Base-by-base conservation (phyloP, 1,139 yeast species). In the Kurtzmaniella quercitrusa region DNA sequence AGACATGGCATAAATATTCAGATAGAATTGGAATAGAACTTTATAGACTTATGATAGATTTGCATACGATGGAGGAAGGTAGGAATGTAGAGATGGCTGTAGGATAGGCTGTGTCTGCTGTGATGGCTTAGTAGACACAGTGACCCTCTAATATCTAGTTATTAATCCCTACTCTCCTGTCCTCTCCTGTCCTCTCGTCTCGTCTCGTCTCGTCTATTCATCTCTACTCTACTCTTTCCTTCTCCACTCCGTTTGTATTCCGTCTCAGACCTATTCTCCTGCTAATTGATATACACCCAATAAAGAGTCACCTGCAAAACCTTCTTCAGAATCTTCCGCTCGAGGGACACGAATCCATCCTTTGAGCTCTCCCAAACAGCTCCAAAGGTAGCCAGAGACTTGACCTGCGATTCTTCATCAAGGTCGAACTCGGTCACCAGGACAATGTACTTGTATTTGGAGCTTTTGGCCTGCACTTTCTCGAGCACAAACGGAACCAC, bases 331-430 rank as follows among this genome's bases (percentile, higher is more conserved):
- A 23, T n/a, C n/a, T n/a, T n/a, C 45, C 52, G 2, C 37, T 56
- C 54, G 14, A 67, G 43, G 5, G 57, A 57, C 8, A 65, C 50
- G 44, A 61, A 67, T 1, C 77, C 77, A 50, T 71, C 77, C 43
- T 56, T 66, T 8, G 56, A 58, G 5, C 55, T 43, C 41, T 71
- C 75, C 77, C 77, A 72, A 2, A 62, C 60, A 1, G 74, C 70
- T 8, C 66, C 70, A 45, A 68, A 60, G 21, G 57, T 57, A 2
- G 71, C 51, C 44, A 38, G 14, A 68, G 50, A 14, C 47, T 48
- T 39, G 63, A 46, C 25, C 61, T 57, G 3, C 53, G 44, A 33
- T 53, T 48, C 40, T 24, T 52, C 53, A 6, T 47, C 49, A 2
- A 52, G 42, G n/a, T 38, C 41, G 5, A 65, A 45, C 11, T 48